Percentiles rank a stretch among this genome's conserved stretches.
phyloP scores from a whole-genome alignment of 495 filamentous ascomycete species.

The Penicillium egyptiacum region DNA sequence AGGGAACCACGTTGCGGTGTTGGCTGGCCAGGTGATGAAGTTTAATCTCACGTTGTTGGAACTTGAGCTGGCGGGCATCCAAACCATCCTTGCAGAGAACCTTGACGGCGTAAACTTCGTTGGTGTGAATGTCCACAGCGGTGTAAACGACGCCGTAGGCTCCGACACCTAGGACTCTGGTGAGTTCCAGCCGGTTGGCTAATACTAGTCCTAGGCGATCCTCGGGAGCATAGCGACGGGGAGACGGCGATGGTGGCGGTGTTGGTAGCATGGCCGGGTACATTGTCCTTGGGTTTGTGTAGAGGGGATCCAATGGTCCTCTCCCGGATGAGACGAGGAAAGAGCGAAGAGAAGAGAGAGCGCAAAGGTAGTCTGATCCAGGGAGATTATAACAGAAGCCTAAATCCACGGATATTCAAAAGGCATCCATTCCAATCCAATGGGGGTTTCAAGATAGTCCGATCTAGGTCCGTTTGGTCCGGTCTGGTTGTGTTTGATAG shows the following conservation, averaged over 20 bases:
- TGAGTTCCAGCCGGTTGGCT: slow-evolving; percentile 79
- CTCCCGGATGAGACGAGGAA: slow-evolving; percentile 4
- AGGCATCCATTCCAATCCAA: slow-evolving; percentile 17
- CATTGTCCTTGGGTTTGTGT: slow-evolving; percentile 31
- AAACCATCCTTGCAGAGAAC: slow-evolving; percentile 89
- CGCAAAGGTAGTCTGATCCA: slow-evolving; percentile 6
- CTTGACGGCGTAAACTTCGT: slow-evolving; percentile 89
- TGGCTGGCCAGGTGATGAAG: slow-evolving; percentile 84
- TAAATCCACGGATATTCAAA: slow-evolving; percentile 14
- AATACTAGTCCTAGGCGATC: slow-evolving; percentile 84
- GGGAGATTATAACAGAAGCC: slow-evolving; percentile 11
- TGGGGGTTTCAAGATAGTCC: neutral
- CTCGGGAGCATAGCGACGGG: slow-evolving; percentile 65
- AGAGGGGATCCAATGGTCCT: slow-evolving; percentile 21
- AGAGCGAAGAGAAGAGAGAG: neutral
- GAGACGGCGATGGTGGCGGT: slow-evolving; percentile 56
- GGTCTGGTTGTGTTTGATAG: slow-evolving; percentile 11
- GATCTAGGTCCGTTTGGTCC: slow-evolving; percentile 9
- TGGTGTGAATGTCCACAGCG: slow-evolving; percentile 82
- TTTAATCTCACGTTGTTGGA: slow-evolving; percentile 90
- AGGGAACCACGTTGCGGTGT: slow-evolving; percentile 90
- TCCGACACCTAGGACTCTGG: slow-evolving; percentile 83
- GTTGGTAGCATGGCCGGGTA: slow-evolving; percentile 59
- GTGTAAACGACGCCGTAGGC: slow-evolving; percentile 97
- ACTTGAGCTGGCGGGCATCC: slow-evolving; percentile 81